Conservation (phyloP, 83 land plant species). For the Isoetes engelmannii region DNA sequence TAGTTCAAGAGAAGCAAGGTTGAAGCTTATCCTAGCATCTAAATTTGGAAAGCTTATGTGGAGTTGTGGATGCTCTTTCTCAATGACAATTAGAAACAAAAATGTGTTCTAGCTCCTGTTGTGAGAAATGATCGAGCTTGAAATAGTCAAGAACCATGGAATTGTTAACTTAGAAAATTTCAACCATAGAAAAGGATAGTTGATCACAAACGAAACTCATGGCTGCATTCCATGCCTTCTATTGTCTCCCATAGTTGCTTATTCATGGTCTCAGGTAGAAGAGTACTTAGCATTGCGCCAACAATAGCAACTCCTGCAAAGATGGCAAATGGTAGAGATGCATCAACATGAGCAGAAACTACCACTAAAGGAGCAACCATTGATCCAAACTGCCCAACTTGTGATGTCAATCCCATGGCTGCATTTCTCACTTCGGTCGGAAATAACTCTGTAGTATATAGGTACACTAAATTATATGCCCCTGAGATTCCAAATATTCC, state of each 20-base stretch:
- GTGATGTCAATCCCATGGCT: constrained; percentile 25
- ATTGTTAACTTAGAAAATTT: too few relatives aligned
- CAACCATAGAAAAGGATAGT: too few relatives aligned
- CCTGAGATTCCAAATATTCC: constrained; percentile 30
- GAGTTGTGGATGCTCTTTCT: too few relatives aligned
- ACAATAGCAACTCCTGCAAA: constrained; percentile 13
- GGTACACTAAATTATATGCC: constrained; percentile 23
- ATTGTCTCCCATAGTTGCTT: constrained; percentile 26
- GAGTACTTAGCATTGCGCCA: constrained; percentile 12
- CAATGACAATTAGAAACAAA: too few relatives aligned
- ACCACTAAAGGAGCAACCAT: constrained; percentile 27
- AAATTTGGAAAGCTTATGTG: too few relatives aligned
- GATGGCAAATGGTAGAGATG: constrained; percentile 24
- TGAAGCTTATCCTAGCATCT: too few relatives aligned
- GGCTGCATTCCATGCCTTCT: constrained; percentile 21
- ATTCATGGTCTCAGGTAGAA: constrained; percentile 30
- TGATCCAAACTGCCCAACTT: constrained; percentile 21
- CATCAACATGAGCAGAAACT: constrained; percentile 1
- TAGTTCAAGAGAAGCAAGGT: too few relatives aligned
- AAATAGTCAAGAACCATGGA: too few relatives aligned
- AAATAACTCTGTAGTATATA: constrained; percentile 35
- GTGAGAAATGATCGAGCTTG: too few relatives aligned
- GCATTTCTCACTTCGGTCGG: constrained; percentile 37
- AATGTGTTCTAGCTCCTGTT: too few relatives aligned
- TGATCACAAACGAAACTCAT: too few relatives aligned